A percentile compares a stretch with the other conserved stretches of the same genome.
These are phyloP conservation scores for Tephrocybe sp. DNA, from an alignment of 768 basidiomycete species.

Conservation along the genomic window DNA sequence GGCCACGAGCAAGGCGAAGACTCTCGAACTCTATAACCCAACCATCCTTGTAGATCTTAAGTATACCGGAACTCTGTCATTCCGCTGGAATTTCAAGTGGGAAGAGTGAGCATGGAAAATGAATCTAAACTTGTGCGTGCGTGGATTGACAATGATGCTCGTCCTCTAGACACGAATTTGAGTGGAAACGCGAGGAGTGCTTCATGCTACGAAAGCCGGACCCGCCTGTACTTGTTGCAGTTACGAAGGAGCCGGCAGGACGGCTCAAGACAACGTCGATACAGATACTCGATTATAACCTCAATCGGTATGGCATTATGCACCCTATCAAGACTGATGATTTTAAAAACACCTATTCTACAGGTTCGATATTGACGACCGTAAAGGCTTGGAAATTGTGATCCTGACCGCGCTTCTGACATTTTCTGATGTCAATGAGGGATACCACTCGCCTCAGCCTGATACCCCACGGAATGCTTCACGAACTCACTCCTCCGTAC, in stretches of 20 bases:
- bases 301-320: constrained; percentile 57
- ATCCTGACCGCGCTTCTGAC: constrained; percentile 75
- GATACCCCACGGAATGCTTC: constrained; percentile 8
- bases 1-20: constrained; percentile 70
- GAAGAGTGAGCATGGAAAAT: constrained; percentile 59
- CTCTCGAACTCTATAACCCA: constrained; percentile 75
- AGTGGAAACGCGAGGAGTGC: constrained; percentile 85
- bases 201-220: constrained; percentile 84
- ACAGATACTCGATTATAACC: constrained; percentile 84
- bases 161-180: constrained; percentile 71
- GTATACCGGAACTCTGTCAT: constrained; percentile 69
- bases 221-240: constrained; percentile 80
- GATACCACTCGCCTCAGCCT: constrained; percentile 41
- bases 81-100: constrained; percentile 81
- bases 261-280: constrained; percentile 62
- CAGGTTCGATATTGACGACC: constrained; percentile 83
- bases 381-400: constrained; percentile 84
- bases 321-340: not conserved
- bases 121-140: not conserved
- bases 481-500: not conserved
- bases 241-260: constrained; percentile 75
- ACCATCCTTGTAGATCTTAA: constrained; percentile 68
- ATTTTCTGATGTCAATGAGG: constrained; percentile 71
- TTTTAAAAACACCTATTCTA: not conserved
- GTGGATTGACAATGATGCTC: not conserved